Evolutionary conservation across 208 protist species (phyloP), one percentile per base, ranked within the genome.

Genomic region (Leishmania turanica): DNA sequence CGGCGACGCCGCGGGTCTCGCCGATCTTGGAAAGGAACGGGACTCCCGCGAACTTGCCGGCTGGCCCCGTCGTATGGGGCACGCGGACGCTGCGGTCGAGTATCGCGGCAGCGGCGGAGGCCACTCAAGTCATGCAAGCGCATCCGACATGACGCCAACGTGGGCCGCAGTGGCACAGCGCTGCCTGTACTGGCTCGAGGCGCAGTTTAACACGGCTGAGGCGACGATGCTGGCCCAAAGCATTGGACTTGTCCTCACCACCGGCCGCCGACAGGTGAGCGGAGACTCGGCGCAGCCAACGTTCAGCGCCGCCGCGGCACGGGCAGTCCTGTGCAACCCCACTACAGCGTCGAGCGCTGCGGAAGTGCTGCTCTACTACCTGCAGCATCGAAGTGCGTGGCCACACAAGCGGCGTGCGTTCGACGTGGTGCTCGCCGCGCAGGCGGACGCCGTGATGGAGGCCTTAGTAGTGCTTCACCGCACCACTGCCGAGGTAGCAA

Each of bases 131-230:
- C 47, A 13, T 58, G 71, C 13, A 3, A 37, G n/a, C 31, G 71
- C n/a, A 40, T n/a, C 47, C 11, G 71, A 34, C 13, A 24, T 40
- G 71, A 58, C 71, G 31, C 49, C n/a, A 11, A 45, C 76, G 64
- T 79, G 76, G 76, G 31, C 60, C 27, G 62, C 60, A 0, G 74
- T 72, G 15, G 82, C 78, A 31, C 78, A 76, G 64, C 66, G 58
- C 21, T 86, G 73, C 68, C 54, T 82, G 0, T 86, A 86, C 73
- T 86, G 82, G 82, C 54, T 86, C 7, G 82, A 86, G 60, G 58
- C 49, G 53, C 70, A 82, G 56, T 40, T 86, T 13, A 86, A 86
- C 66, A 86, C 82, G 15, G 69, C 69, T 19, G 77, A 80, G 6
- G 71, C 45, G 53, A 42, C 49, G 53, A 54, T 45, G 40, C 66